A percentile compares a stretch with the other conserved stretches of the same genome.
These are phyloP conservation scores for Saccharomycopsis amapae DNA, from an alignment of 805 yeast species.

Conservation along the genomic window DNA sequence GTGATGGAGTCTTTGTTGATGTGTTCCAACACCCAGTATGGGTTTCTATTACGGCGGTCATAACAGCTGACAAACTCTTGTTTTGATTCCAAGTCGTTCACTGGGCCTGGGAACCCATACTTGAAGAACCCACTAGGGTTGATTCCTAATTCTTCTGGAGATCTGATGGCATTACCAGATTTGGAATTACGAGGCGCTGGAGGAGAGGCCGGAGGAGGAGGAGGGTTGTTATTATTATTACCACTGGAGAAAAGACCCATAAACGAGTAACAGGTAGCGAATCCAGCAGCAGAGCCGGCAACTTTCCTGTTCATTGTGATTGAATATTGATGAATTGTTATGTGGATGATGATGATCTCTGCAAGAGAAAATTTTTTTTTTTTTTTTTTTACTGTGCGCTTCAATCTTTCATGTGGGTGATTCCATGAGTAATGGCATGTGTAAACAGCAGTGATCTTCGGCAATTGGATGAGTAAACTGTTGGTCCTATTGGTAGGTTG, in stretches of 20 bases:
- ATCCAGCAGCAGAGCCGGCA: neutral
- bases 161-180: neutral
- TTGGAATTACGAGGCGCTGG: neutral
- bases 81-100: conserved; percentile 70
- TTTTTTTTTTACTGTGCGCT: too few species aligned
- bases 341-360: too few species aligned
- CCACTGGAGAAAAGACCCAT: conserved; percentile 12
- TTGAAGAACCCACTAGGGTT: conserved; percentile 78
- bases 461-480: too few species aligned
- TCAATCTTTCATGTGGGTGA: too few species aligned
- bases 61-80: conserved; percentile 79
- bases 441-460: too few species aligned
- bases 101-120: conserved; percentile 94
- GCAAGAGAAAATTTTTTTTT: too few species aligned
- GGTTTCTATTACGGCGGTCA: conserved; percentile 78
- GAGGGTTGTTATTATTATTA: conserved; percentile 1
- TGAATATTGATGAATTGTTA: too few species aligned
- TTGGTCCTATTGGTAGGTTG: too few species aligned
- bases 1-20: conserved; percentile 65
- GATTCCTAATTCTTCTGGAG: conserved; percentile 28
- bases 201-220: neutral
- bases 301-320: conserved; percentile 1
- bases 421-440: too few species aligned
- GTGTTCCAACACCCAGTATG: conserved; percentile 84
- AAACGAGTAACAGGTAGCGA: conserved; percentile 2